Evolutionary conservation across 2,329 filamentous ascomycete genomes (phyloP).

Genomic region (Trichophyton rubrum): DNA sequence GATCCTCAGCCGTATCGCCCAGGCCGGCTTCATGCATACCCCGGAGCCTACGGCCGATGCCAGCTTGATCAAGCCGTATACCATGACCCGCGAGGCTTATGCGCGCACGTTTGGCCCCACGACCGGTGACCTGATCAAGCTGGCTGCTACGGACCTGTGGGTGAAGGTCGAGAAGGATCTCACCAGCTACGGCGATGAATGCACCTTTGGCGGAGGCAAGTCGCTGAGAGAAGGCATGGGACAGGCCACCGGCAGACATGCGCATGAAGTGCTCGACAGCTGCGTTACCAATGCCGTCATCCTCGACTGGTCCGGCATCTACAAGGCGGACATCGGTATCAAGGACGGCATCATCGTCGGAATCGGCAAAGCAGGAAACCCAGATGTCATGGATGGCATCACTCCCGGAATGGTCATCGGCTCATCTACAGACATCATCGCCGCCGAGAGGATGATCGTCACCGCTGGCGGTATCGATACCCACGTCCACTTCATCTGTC

Average conservation of each 20-base stretch:
- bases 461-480: conserved; percentile 83
- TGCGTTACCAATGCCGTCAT: conserved; percentile 84
- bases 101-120: conserved; percentile 87
- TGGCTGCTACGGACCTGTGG: conserved; percentile 81
- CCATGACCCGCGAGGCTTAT: conserved; percentile 69
- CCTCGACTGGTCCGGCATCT: conserved; percentile 83
- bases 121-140: conserved; percentile 67
- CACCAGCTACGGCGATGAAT: conserved; percentile 82
- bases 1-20: conserved; percentile 55
- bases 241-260: conserved; percentile 64
- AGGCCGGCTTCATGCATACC: conserved; percentile 65
- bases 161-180: conserved; percentile 77
- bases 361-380: conserved; percentile 90
- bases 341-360: conserved; percentile 75
- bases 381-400: conserved; percentile 92
- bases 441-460: conserved; percentile 78
- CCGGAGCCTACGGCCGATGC: conserved; percentile 51
- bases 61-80: conserved; percentile 47
- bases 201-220: conserved; percentile 90
- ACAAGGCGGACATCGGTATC: conserved; percentile 92
- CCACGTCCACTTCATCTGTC: conserved; percentile 91
- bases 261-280: conserved; percentile 64
- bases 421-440: conserved; percentile 80
- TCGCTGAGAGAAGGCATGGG: conserved; percentile 92
- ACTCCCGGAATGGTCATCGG: conserved; percentile 67